Evolutionary conservation across 345 rosid species (phyloP), one percentile per base, ranked within the genome.

Genomic region (Eucalyptus erythrocorys): DNA sequence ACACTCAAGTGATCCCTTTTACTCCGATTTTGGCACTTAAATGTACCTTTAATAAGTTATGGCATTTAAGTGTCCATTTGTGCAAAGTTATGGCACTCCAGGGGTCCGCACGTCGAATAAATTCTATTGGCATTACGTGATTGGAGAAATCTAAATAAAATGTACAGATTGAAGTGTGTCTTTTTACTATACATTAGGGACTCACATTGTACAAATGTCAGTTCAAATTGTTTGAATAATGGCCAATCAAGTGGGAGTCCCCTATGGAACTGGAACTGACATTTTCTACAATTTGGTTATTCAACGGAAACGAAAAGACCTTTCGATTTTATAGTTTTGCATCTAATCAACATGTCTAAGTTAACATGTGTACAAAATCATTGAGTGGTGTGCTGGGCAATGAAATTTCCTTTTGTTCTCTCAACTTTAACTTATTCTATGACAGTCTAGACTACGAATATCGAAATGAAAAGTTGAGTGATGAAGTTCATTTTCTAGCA

Each of bases 391-490:
- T 22, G 27, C 0, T 22, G 12, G 27, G 5, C 27, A 22, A 8
- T 55, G 61, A 55, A 55, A 55, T 21, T 27, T 55, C 12, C 0
- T 55, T 55, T 55, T 55, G 22, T 22, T 55, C 19, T 49, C 51
- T 49, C 51, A 49, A 49, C 51, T 49, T 49, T 49, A 15, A 49
- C 15, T 49, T 49, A 49, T 19, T 49, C 19, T 49, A 49, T 15
- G 51, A 19, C 7, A 0, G 19, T 49, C 51, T 49, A 49, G 0
- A 49, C 51, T 49, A 49, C 19, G 0, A 49, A 49, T 49, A 15
- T 5, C 1, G 7, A 49, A 49, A 49, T 16, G 19, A 49, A 48
- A 48, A 49, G 51, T 49, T 49, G 51, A 49, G 51, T 15, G 51
- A 19, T 49, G 51, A 49, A 14, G 51, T 49, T 49, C 51, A 49